These are phyloP conservation scores for Fusarium luffae DNA, from an alignment of 2,329 filamentous ascomycete species.

Conservation along the genomic window DNA sequence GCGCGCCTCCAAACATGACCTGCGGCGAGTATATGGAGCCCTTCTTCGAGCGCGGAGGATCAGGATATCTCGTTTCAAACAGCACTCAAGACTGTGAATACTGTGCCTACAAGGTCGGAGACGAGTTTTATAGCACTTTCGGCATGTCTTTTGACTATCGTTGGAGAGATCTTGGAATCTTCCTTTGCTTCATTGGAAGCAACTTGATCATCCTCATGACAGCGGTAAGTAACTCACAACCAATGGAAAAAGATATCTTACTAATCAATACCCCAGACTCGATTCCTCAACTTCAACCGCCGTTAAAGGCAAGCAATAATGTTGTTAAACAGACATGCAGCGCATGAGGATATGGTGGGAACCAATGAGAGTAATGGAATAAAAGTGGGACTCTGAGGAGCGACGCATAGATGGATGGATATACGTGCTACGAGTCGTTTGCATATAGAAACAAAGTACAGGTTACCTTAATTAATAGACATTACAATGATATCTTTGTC, in stretches of 20 bases:
- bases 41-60: slow-evolving; percentile 62
- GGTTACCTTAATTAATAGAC: background rate
- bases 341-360: background rate
- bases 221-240: slow-evolving; percentile 57
- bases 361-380: background rate
- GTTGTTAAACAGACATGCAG: background rate
- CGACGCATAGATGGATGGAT: background rate
- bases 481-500: background rate
- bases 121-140: slow-evolving; percentile 80
- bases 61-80: slow-evolving; percentile 77
- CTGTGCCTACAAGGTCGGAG: slow-evolving; percentile 82
- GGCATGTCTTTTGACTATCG: slow-evolving; percentile 73
- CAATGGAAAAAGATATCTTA: background rate
- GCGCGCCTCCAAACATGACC: slow-evolving; percentile 63
- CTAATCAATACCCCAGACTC: slow-evolving; percentile 51
- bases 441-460: background rate
- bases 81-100: slow-evolving; percentile 77
- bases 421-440: background rate
- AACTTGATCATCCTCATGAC: slow-evolving; percentile 73
- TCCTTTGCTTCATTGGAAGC: slow-evolving; percentile 77
- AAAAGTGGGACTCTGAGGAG: background rate
- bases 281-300: slow-evolving; percentile 65
- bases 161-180: slow-evolving; percentile 88
- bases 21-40: slow-evolving; percentile 45
- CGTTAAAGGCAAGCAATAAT: slow-evolving; percentile 49